These are phyloP conservation scores for Calonectria honghensis DNA, from an alignment of 2,329 filamentous ascomycete species.

Conservation along the genomic window DNA sequence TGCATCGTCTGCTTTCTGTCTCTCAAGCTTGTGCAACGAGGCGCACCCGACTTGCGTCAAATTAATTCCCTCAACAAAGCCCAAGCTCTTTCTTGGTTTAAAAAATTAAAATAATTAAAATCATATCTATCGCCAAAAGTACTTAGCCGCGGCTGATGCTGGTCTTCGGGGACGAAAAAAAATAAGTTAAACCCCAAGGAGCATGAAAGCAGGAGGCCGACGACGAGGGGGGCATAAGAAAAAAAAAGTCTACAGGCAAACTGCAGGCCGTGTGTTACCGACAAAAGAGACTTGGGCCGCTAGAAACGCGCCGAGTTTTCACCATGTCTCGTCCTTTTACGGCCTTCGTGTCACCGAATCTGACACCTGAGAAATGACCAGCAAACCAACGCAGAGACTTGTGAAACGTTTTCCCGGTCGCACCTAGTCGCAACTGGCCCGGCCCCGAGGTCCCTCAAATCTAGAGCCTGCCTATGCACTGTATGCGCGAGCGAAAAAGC, in stretches of 20 bases:
- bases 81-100: constrained; percentile 7
- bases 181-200: not conserved
- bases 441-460: constrained; percentile 24
- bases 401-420: constrained; percentile 48
- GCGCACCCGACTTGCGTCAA: constrained; percentile 27
- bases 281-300: constrained; percentile 11
- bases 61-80: constrained; percentile 36
- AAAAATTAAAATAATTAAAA: not conserved
- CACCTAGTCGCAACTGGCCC: constrained; percentile 47
- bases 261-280: constrained; percentile 27
- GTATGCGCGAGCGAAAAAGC: constrained; percentile 26
- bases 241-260: constrained; percentile 25
- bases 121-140: constrained; percentile 21
- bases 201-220: not conserved
- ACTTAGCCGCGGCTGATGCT: constrained; percentile 12
- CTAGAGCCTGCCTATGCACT: constrained; percentile 17
- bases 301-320: constrained; percentile 32
- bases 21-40: constrained; percentile 26
- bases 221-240: not conserved
- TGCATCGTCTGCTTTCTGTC: constrained; percentile 27
- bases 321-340: constrained; percentile 31
- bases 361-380: constrained; percentile 38
- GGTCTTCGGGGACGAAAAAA: not conserved
- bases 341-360: constrained; percentile 27
- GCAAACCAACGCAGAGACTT: constrained; percentile 26